Conservation (phyloP, 2,329 filamentous ascomycete species). For the Cryphonectria nitschkei region DNA sequence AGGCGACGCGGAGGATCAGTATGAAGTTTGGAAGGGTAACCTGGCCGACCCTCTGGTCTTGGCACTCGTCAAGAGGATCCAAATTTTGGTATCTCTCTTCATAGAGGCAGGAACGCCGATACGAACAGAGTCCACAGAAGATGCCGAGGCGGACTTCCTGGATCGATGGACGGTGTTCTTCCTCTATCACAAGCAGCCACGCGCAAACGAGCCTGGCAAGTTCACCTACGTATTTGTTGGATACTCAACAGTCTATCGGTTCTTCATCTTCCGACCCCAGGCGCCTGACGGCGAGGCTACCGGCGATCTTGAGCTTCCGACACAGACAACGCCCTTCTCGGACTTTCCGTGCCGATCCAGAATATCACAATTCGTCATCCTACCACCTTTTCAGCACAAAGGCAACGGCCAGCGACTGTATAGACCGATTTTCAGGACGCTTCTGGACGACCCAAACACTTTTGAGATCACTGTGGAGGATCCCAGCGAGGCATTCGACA, state of each 20-base stretch:
- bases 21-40: slow-evolving; percentile 83
- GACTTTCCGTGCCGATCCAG: slow-evolving; percentile 76
- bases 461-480: slow-evolving; percentile 92
- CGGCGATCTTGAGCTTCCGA: slow-evolving; percentile 43
- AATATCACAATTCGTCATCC: slow-evolving; percentile 90
- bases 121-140: slow-evolving; percentile 38
- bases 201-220: slow-evolving; percentile 44
- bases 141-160: slow-evolving; percentile 70
- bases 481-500: slow-evolving; percentile 84
- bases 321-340: slow-evolving; percentile 47
- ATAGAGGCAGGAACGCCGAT: slow-evolving; percentile 92
- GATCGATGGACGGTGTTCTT: slow-evolving; percentile 93
- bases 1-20: slow-evolving; percentile 60
- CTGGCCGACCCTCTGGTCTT: slow-evolving; percentile 71
- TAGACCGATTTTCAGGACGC: slow-evolving; percentile 73
- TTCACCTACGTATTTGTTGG: slow-evolving; percentile 81
- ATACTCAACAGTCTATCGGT: slow-evolving; percentile 88
- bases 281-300: slow-evolving; percentile 40
- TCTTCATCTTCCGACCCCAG: slow-evolving; percentile 66
- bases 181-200: slow-evolving; percentile 69
- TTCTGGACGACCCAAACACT: slow-evolving; percentile 68
- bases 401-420: slow-evolving; percentile 84
- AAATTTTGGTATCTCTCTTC: slow-evolving; percentile 82
- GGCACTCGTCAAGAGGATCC: slow-evolving; percentile 76
- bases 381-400: slow-evolving; percentile 82